These are phyloP conservation scores for Paraurostyla sp. DNA, from an alignment of 73 alveolate species.

Conservation along the genomic window DNA sequence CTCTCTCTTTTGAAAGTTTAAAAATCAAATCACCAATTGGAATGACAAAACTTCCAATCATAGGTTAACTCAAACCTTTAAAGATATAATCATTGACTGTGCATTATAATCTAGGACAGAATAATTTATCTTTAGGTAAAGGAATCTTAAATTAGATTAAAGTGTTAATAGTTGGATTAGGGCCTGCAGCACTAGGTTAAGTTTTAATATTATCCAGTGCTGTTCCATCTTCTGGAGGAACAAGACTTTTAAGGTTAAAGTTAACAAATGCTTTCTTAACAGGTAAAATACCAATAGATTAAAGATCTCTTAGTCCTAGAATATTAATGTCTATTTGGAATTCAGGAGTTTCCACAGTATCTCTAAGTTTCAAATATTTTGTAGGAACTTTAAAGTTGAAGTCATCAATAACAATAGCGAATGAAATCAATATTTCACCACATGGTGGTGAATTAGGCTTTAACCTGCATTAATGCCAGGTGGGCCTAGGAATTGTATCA, in stretches of 20 bases:
- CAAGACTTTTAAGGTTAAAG: conserved; percentile 80
- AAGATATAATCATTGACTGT: conserved; percentile 93
- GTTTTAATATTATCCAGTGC: conserved; percentile 88
- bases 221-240: conserved; percentile 78
- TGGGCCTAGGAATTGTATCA: conserved; percentile 79
- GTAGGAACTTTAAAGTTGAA: conserved; percentile 61
- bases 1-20: conserved; percentile 74
- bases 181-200: conserved; percentile 95
- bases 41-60: conserved; percentile 93
- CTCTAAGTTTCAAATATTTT: conserved; percentile 9
- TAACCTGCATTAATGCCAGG: conserved; percentile 91
- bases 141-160: conserved; percentile 87
- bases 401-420: conserved; percentile 80
- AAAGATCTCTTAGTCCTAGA: conserved; percentile 91
- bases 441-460: conserved; percentile 81
- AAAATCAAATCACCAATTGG: conserved; percentile 82
- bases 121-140: conserved; percentile 88
- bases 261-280: conserved; percentile 95
- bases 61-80: conserved; percentile 91
- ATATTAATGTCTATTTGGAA: conserved; percentile 85
- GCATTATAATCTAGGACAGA: conserved; percentile 86
- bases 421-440: conserved; percentile 91
- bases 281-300: conserved; percentile 92
- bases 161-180: conserved; percentile 95
- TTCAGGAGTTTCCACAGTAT: conserved; percentile 82